A percentile compares a stretch with the other conserved stretches of the same genome.
Conservation (phyloP, 129 eudicot species). For the Lactuca sativa region DNA sequence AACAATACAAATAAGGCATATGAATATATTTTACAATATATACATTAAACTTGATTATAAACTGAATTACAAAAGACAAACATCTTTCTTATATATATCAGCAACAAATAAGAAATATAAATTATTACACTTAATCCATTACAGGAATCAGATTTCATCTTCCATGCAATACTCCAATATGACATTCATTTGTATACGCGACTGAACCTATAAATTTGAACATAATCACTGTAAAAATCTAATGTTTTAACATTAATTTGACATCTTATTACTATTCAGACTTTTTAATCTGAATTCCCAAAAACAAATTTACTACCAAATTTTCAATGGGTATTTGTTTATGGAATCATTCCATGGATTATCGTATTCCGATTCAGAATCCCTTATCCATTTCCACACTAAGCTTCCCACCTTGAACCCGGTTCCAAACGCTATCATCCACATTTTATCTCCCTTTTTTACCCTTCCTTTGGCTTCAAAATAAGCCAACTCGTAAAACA, state of each 20-base stretch:
- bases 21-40: not conserved
- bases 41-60: not conserved
- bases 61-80: not conserved
- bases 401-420: slow-evolving; percentile 85
- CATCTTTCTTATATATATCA: not conserved
- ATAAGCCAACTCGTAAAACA: slow-evolving; percentile 79
- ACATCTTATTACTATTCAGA: not conserved
- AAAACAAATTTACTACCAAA: slow-evolving; percentile 26
- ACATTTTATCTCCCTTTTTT: slow-evolving; percentile 67
- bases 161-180: no score
- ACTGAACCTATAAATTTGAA: not conserved
- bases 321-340: slow-evolving; percentile 54
- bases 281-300: not conserved
- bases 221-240: not conserved
- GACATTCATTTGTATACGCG: not conserved
- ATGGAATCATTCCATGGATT: slow-evolving; percentile 82
- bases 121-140: no score
- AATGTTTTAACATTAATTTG: not conserved
- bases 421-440: slow-evolving; percentile 96
- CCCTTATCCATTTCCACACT: slow-evolving; percentile 67
- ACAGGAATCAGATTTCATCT: no score
- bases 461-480: slow-evolving; percentile 67
- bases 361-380: slow-evolving; percentile 44
- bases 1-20: not conserved
- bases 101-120: no score